A percentile compares a stretch with the other conserved stretches of the same genome.
Evolutionary conservation across 1,139 yeast genomes (phyloP).

Genomic region (Saccharomyces hybrid): DNA sequence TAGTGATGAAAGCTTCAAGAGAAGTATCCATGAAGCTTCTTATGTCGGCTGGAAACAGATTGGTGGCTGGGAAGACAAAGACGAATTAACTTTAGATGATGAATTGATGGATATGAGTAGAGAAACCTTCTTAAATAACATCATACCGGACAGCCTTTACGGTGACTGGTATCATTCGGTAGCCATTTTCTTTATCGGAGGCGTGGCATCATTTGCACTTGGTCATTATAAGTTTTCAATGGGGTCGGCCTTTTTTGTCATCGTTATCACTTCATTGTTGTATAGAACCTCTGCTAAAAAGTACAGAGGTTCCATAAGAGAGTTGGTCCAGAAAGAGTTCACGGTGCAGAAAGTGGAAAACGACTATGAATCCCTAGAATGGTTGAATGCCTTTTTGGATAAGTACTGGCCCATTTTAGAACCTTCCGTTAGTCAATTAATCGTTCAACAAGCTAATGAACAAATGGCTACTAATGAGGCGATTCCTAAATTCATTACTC

Average conservation of each 20-base stretch:
- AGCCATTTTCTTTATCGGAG: constrained; percentile 57
- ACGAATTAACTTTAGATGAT: constrained; percentile 55
- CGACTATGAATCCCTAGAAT: constrained; percentile 87
- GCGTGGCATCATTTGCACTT: constrained; percentile 62
- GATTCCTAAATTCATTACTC: constrained; percentile 74
- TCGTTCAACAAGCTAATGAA: constrained; percentile 77
- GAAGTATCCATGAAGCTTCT: constrained; percentile 49
- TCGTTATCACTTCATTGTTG: constrained; percentile 50
- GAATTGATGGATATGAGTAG: constrained; percentile 58
- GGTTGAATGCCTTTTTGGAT: constrained; percentile 80
- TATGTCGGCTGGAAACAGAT: constrained; percentile 91
- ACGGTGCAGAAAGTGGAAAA: constrained; percentile 71
- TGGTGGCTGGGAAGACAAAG: constrained; percentile 72
- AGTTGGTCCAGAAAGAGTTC: constrained; percentile 75
- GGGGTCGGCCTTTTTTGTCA: constrained; percentile 70
- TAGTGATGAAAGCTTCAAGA: constrained; percentile 30
- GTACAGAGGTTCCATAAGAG: constrained; percentile 63
- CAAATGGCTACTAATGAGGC: constrained; percentile 60
- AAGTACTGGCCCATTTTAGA: constrained; percentile 87
- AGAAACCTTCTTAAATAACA: constrained; percentile 61
- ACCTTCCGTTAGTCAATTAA: constrained; percentile 77
- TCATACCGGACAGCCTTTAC: constrained; percentile 60
- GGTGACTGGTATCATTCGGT: constrained; percentile 96
- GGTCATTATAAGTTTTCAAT: constrained; percentile 72
- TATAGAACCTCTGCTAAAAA: constrained; percentile 79